Conservation (phyloP, 2,329 filamentous ascomycete genomes). For the Fusarium sp. region DNA sequence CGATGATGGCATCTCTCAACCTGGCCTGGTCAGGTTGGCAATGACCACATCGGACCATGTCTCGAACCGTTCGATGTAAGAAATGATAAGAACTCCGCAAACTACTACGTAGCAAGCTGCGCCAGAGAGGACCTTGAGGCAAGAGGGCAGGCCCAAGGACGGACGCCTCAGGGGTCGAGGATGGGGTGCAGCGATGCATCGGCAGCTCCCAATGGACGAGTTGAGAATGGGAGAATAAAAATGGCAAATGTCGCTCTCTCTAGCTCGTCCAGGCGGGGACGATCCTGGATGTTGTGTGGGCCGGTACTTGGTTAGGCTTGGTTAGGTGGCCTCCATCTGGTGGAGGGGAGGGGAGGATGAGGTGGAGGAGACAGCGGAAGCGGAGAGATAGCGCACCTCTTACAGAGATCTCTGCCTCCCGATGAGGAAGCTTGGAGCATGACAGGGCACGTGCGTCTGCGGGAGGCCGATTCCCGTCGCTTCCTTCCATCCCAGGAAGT, state of each 20-base stretch:
- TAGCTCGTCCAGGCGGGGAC: neutral
- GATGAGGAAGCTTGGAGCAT: conserved; percentile 31
- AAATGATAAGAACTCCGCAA: conserved; percentile 3
- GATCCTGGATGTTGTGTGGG: neutral
- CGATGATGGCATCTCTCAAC: neutral
- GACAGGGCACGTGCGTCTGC: conserved; percentile 38
- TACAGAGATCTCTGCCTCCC: conserved; percentile 30
- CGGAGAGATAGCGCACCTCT: conserved; percentile 21
- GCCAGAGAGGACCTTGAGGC: neutral
- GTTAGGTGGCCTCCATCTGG: neutral
- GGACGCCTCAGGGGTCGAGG: neutral
- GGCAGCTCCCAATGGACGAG: neutral
- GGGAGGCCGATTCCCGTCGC: conserved; percentile 41
- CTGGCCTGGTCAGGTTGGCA: neutral
- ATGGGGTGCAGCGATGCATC: neutral
- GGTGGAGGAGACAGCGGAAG: conserved; percentile 16
- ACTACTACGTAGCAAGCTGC: neutral
- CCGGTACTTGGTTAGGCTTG: neutral
- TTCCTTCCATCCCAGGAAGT: neutral
- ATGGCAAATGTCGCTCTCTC: neutral
- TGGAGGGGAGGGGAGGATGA: neutral
- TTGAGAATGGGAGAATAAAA: neutral
- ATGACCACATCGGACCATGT: conserved; percentile 1
- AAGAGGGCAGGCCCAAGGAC: neutral
- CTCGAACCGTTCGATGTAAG: conserved; percentile 6